Evolutionary conservation across 2,329 filamentous ascomycete genomes (phyloP), one percentile per base, ranked within the genome.

Genomic region (Sclerotinia spermophila): DNA sequence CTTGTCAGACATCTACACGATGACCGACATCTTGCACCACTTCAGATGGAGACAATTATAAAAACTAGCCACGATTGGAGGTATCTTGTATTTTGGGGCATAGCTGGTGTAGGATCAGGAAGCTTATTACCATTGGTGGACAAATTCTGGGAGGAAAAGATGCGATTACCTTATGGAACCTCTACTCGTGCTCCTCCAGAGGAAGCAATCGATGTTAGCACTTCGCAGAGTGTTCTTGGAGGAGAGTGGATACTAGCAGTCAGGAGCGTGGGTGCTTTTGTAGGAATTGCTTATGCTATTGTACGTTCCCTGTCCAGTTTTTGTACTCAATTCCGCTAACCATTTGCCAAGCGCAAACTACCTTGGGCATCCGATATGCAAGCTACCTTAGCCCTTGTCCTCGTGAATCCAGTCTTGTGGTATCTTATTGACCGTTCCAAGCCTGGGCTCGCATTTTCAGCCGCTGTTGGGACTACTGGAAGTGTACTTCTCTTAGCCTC

Each of bases 301-400:
- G 93, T 96, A 83, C 84, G 91, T 85, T n/a, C 56, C 27, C n/a
- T 59, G 55, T 27, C 40, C n/a, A 53, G n/a, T 42, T 33, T 21
- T n/a, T 19, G 53, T 15, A 53, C 70, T 74, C 27, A 60, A 51
- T 67, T 71, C 72, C 72, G 40, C 74, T 40, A 73, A 71, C 69
- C 40, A 21, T 30, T 30, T 58, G 62, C 62, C 62, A 76, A 96
- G 93, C 90, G 96, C 74, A 93, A 92, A 80, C 87, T 97, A 15
- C 92, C 93, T 1, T 99, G 96, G 96, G 87, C 94, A 76, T 97
- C 94, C 13, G 96, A 94, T 1, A 88, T 97, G n/a, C 96, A 99
- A 81, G 89, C 96, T 30, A 96, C 94, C 1, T 81, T 96, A 38
- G 96, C 94, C 1, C 89, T 99, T 64, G 92, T 94, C 33, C 88